Evolutionary conservation across 1,284 basidiomycete genomes (phyloP), one percentile per base, ranked within the genome.

Genomic region (Anthracocystis setariae): DNA sequence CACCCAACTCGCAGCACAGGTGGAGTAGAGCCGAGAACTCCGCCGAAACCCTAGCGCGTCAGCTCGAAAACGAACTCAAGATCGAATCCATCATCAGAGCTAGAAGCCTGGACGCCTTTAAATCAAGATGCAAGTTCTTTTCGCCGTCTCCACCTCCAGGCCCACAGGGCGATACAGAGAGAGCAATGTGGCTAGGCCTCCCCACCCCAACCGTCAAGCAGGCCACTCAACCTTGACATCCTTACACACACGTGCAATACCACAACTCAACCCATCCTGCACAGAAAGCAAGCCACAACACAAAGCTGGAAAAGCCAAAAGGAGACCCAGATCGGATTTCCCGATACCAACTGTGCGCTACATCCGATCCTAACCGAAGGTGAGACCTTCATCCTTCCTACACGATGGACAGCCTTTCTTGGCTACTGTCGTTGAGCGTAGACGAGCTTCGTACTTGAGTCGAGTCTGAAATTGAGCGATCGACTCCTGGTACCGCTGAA

Each of bases 11-110:
- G 21, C 10, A 40, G 21, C 13, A 42, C 3, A 29, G 61, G 17
- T 60, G 67, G 67, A 67, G 58, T 42, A 48, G 63, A 44, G 67
- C 63, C 17, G 56, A 58, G 20, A 47, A 57, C 24, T 50, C 23
- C 8, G 35, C 48, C 5, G 59, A 57, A 39, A 55, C 42, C 3
- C 49, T 76, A 43, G 52, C 52, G 1, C 42, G 78, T 3, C 79
- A 81, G 44, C 23, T 81, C 37, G 74, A 70, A 35, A 81, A 81
- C 57, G 79, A 81, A 48, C 53, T 81, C n/a, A 56, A 55, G 13
- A 47, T 81, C 12, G 79, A 81, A 35, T 56, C 55, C 15, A 80
- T 80, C 48, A 74, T 80, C 32, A 52, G 78, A 5, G 66, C 69
- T 0, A 49, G 78, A 9, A 77, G 77, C 10, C 51, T 80, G 8